Base-by-base conservation (phyloP, 176 grass and related monocot genomes). In the Hordeum marinum region DNA sequence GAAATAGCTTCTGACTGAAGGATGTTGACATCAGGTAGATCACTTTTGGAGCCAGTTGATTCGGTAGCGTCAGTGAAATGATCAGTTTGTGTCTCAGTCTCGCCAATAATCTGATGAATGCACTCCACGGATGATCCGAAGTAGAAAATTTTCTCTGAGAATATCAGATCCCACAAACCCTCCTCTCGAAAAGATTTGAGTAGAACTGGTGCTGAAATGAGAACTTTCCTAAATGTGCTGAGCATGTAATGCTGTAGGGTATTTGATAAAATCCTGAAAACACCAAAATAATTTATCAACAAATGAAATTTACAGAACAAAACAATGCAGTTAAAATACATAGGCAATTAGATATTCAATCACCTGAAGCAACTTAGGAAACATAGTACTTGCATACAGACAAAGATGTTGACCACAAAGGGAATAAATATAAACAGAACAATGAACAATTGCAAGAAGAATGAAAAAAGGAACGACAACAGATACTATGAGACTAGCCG, bases 61-160 rank as follows among this genome's bases (percentile, higher is more conserved):
- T 80, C 15, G 27, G 80, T 78, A 83, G 75, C 83, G 60, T 85
- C 86, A 50, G 71, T 82, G 26, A 76, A 39, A 86, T 64, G 79
- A 63, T 55, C 79, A 83, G 46, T 84, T 78, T 82, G 63, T 48
- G 72, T 82, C 14, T 75, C 52, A 57, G 20, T 57, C 18, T 57
- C 74, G n/a, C 54, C 21, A 68, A 63, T 42, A 81, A 72, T 83
- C 31, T 81, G 69, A 39, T 72, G 77, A 81, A 92, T 85, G 68
- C 57, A 79, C 62, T 90, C 70, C 54, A 78, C 40, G 83, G 87
- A 80, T 72, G 83, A 74, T 12, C 91, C 93, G 83, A 98, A 94
- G 84, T 94, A 98, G 78, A 98, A 98, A 80, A 98, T 86, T 80
- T 92, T 98, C 72, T 95, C 93, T 9, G 96, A 98, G 79, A 98